Conservation (phyloP, 108 stramenopile genomes). For the Cyclotella cryptica region DNA sequence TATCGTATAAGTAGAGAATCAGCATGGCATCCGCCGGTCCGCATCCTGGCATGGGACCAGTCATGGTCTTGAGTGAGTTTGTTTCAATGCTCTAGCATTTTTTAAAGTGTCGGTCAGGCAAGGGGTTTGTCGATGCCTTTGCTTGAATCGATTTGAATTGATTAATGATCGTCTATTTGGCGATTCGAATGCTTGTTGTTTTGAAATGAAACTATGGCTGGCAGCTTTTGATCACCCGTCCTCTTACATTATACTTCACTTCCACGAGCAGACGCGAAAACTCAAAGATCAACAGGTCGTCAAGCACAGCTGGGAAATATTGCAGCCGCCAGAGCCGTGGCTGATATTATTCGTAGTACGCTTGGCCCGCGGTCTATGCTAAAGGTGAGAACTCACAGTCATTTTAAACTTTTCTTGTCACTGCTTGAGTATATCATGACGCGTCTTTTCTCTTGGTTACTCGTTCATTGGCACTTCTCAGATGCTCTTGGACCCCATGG, state of each 20-base stretch:
- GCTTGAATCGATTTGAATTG: not conserved
- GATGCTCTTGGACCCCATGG: slow-evolving; percentile 99
- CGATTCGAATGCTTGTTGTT: no score
- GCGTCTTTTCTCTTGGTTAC: not conserved
- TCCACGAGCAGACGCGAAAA: slow-evolving; percentile 72
- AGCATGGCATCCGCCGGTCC: slow-evolving; percentile 39
- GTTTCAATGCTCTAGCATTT: not conserved
- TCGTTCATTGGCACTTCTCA: not conserved
- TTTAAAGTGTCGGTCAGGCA: no score
- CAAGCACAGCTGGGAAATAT: slow-evolving; percentile 98
- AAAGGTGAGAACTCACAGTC: slow-evolving; percentile 63
- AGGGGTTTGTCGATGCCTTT: no score
- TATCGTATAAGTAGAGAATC: not conserved
- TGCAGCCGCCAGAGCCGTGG: slow-evolving; percentile 92
- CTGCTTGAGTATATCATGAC: no score
- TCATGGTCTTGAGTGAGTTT: slow-evolving; percentile 93
- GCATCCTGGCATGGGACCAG: slow-evolving; percentile 60
- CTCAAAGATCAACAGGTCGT: slow-evolving; percentile 96
- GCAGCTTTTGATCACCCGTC: slow-evolving; percentile 1
- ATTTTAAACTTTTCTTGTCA: not conserved
- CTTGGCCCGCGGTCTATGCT: slow-evolving; percentile 98
- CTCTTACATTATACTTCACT: not conserved
- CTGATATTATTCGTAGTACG: slow-evolving; percentile 98
- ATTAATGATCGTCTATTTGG: no score
- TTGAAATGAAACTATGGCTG: not conserved